Conservation (phyloP, 2,329 filamentous ascomycete species). For the Lachnellula hyalina region DNA sequence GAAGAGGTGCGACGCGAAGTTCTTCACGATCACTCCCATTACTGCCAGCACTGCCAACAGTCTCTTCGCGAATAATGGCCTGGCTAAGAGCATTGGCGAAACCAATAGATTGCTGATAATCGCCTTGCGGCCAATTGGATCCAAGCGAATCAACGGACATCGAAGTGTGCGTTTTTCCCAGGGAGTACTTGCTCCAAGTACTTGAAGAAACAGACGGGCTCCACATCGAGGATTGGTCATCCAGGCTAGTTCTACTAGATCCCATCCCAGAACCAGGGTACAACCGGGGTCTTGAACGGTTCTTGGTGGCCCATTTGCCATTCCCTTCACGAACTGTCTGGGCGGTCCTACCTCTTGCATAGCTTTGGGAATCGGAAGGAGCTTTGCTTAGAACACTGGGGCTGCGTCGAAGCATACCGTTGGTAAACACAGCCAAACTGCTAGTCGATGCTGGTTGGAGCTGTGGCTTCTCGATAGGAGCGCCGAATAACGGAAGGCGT, state of each 20-base stretch:
- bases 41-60: conserved; percentile 44
- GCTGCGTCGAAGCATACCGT: conserved; percentile 70
- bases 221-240: conserved; percentile 86
- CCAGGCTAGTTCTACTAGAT: conserved; percentile 89
- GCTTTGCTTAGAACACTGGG: conserved; percentile 91
- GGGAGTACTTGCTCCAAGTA: conserved; percentile 90
- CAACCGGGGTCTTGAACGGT: conserved; percentile 70
- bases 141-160: conserved; percentile 90
- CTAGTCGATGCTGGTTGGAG: conserved; percentile 44
- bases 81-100: conserved; percentile 96
- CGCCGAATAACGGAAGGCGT: conserved; percentile 79
- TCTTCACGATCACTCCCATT: conserved; percentile 35
- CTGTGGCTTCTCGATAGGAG: conserved; percentile 43
- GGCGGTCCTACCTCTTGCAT: conserved; percentile 64
- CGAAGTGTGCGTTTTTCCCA: conserved; percentile 84
- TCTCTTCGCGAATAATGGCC: conserved; percentile 89
- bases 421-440: conserved; percentile 64
- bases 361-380: conserved; percentile 73
- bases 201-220: conserved; percentile 77
- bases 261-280: conserved; percentile 76
- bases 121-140: conserved; percentile 66
- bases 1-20: conserved; percentile 51
- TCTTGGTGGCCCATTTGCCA: conserved; percentile 76
- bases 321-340: conserved; percentile 35
- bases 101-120: conserved; percentile 94